Conservation (phyloP, 2,329 filamentous ascomycete species). For the Cladophialophora psammophila region DNA sequence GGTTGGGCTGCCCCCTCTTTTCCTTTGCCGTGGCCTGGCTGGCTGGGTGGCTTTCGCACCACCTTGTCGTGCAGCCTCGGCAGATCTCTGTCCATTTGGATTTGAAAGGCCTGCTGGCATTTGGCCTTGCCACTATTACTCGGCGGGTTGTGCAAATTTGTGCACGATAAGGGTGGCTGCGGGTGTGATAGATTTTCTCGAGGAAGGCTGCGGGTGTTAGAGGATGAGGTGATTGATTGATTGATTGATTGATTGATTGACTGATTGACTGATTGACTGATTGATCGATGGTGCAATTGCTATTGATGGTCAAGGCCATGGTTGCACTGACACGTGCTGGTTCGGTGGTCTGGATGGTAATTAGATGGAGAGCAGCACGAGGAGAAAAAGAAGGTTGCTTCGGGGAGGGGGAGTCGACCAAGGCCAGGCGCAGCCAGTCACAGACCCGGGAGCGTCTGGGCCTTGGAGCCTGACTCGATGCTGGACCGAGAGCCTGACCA, state of each 20-base stretch:
- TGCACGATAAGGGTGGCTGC: conserved; percentile 26
- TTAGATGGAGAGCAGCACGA: not conserved
- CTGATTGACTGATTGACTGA: conserved; percentile 5
- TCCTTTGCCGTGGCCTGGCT: conserved; percentile 11
- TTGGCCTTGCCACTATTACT: conserved; percentile 28
- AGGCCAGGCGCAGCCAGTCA: conserved; percentile 1
- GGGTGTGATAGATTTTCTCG: not conserved
- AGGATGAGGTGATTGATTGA: conserved; percentile 5
- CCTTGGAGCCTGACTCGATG: conserved; percentile 19
- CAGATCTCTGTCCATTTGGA: conserved; percentile 32
- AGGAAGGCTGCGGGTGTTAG: not conserved
- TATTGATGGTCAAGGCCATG: not conserved
- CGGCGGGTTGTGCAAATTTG: conserved; percentile 15
- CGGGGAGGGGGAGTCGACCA: not conserved
- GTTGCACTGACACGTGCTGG: conserved; percentile 8
- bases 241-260: too few species aligned
- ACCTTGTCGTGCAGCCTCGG: conserved; percentile 35
- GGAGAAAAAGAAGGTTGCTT: conserved; percentile 6
- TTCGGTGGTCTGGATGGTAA: not conserved
- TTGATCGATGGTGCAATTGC: not conserved
- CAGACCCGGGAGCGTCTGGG: conserved; percentile 10
- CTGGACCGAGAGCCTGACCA: conserved; percentile 19
- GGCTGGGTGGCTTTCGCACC: conserved; percentile 7
- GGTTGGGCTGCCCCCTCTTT: conserved; percentile 24
- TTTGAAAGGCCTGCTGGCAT: conserved; percentile 5